Percentiles rank a stretch among this genome's conserved stretches.
These are phyloP conservation scores for Syzygium jambos DNA, from an alignment of 345 rosid genomes.

Conservation along the genomic window DNA sequence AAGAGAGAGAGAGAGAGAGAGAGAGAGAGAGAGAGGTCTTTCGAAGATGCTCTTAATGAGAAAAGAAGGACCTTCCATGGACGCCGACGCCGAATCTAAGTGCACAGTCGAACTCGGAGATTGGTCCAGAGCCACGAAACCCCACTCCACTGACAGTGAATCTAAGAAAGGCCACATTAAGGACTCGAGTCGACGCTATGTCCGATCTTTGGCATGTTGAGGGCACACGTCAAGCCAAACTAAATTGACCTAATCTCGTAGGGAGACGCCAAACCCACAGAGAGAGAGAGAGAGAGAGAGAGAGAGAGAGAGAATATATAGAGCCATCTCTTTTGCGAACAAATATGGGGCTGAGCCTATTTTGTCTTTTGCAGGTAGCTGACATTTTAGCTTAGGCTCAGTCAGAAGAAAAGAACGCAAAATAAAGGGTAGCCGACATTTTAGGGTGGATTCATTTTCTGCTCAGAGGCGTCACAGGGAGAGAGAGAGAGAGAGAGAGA, in stretches of 20 bases:
- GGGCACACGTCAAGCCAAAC: constrained; percentile 4
- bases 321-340: background rate
- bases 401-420: background rate
- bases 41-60: background rate
- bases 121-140: background rate
- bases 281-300: background rate
- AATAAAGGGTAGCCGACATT: background rate
- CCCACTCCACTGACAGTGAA: background rate
- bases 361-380: background rate
- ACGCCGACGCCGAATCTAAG: background rate
- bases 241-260: constrained; percentile 6
- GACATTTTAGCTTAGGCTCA: background rate
- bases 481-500: background rate
- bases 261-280: background rate
- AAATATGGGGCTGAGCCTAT: background rate
- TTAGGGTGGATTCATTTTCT: background rate
- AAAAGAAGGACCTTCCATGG: background rate
- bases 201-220: background rate
- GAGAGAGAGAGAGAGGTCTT: background rate
- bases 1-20: background rate
- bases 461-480: background rate
- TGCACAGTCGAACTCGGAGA: background rate
- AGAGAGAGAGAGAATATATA: background rate
- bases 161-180: background rate
- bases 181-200: background rate